These are phyloP conservation scores for Dendrobium chrysotoxum DNA, from an alignment of 106 monocot genomes.

Conservation along the genomic window DNA sequence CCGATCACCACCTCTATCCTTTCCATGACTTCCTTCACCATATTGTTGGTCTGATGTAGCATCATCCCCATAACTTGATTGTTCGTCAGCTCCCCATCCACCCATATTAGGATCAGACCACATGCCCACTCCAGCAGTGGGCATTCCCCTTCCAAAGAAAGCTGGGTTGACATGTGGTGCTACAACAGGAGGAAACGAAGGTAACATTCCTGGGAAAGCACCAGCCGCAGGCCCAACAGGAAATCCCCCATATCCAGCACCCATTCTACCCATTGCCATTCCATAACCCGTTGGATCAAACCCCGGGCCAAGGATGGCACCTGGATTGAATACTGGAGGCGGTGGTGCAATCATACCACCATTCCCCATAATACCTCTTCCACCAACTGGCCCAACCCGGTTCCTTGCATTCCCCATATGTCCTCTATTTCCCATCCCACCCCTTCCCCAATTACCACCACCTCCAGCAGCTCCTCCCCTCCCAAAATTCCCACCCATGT, in stretches of 20 bases:
- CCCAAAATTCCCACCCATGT: conserved; percentile 16
- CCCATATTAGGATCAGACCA: conserved; percentile 73
- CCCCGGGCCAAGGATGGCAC: conserved; percentile 61
- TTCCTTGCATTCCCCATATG: conserved; percentile 66
- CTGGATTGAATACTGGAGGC: conserved; percentile 54
- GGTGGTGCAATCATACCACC: conserved; percentile 64
- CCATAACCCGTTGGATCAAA: conserved; percentile 85
- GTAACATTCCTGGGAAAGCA: conserved; percentile 76
- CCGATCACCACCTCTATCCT: conserved; percentile 53
- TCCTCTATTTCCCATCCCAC: conserved; percentile 50
- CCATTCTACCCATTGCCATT: conserved; percentile 75
- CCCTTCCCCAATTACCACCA: conserved; percentile 27
- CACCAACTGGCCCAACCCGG: conserved; percentile 53
- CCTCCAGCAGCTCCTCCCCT: conserved; percentile 19
- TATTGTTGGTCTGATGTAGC: conserved; percentile 86
- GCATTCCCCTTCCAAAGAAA: conserved; percentile 83
- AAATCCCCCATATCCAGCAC: conserved; percentile 65
- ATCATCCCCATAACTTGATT: conserved; percentile 84
- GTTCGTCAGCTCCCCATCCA: conserved; percentile 75
- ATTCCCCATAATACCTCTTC: conserved; percentile 82
- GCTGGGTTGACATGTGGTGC: conserved; percentile 89
- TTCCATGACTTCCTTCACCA: conserved; percentile 64
- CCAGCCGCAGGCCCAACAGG: conserved; percentile 51
- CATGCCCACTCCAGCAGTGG: conserved; percentile 58
- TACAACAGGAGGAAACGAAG: conserved; percentile 75